phyloP scores from a whole-genome alignment of 1,284 basidiomycete genomes.

The Sporisorium scitamineum region DNA sequence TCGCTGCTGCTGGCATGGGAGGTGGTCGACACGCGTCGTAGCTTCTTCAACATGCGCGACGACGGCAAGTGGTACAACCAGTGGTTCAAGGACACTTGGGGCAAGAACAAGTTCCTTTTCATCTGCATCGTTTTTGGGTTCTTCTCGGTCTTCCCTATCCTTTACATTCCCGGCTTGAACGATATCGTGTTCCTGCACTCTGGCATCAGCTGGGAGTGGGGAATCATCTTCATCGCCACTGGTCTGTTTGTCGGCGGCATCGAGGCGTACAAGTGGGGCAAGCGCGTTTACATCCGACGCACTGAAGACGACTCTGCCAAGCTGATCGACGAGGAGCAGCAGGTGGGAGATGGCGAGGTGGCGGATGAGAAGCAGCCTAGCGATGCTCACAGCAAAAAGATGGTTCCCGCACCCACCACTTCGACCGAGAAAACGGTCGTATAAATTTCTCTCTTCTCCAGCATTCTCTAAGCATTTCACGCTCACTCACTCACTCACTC shows the following conservation, averaged over 20 bases:
- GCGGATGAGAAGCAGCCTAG: conserved; percentile 9
- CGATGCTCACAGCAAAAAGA: conserved; percentile 34
- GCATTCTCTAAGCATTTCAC: neutral
- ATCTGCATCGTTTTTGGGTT: conserved; percentile 70
- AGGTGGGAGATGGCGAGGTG: conserved; percentile 6
- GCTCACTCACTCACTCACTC: conserved; percentile 5
- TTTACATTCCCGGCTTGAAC: conserved; percentile 72
- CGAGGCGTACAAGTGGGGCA: conserved; percentile 64
- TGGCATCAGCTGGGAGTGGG: conserved; percentile 67
- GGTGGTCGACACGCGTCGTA: conserved; percentile 65
- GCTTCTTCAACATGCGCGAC: conserved; percentile 67
- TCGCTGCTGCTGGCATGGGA: conserved; percentile 70
- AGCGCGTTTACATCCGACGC: conserved; percentile 56
- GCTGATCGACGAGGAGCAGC: conserved; percentile 43
- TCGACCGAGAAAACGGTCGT: conserved; percentile 31
- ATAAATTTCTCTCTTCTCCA: neutral
- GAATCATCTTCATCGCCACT: conserved; percentile 63
- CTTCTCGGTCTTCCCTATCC: conserved; percentile 72
- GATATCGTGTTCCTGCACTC: conserved; percentile 68
- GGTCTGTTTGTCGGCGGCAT: conserved; percentile 62
- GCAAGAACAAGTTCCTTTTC: conserved; percentile 65
- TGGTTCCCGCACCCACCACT: conserved; percentile 25
- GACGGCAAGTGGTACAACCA: conserved; percentile 56
- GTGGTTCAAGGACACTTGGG: conserved; percentile 62
- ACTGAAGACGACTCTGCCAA: conserved; percentile 18